Evolutionary conservation across 768 basidiomycete species (phyloP).

Genomic region (Tricholoma sp.): DNA sequence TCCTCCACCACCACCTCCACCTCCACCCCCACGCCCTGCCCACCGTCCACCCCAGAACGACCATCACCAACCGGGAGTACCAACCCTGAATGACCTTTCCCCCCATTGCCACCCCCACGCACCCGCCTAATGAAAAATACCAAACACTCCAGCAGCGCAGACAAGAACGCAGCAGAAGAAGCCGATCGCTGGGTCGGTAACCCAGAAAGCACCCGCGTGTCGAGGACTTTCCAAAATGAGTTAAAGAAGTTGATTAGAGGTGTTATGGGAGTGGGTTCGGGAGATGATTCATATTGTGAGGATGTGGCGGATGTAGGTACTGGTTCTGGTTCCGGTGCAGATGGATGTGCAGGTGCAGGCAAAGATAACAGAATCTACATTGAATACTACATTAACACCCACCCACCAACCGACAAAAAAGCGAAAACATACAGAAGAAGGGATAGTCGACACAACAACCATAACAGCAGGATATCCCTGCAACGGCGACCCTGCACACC

Average conservation of each 20-base stretch:
- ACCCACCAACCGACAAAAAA: neutral
- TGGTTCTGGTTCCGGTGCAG: too few relatives aligned
- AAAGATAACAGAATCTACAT: conserved; percentile 26
- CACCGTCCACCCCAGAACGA: neutral
- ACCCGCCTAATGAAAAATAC: conserved; percentile 50
- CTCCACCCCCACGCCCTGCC: neutral
- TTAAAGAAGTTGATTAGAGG: conserved; percentile 52
- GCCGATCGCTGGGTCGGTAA: conserved; percentile 39
- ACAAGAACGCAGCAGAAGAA: conserved; percentile 60
- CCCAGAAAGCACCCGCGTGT: conserved; percentile 57
- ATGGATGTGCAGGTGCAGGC: conserved; percentile 7
- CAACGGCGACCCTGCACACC: conserved; percentile 73
- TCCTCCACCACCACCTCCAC: too few relatives aligned
- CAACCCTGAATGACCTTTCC: conserved; percentile 3
- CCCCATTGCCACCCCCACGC: conserved; percentile 18
- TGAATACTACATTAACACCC: neutral
- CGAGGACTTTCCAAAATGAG: conserved; percentile 80
- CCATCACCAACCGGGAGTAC: conserved; percentile 1
- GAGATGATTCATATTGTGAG: too few relatives aligned
- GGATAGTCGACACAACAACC: conserved; percentile 78
- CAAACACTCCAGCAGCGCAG: conserved; percentile 65
- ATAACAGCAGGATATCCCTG: conserved; percentile 81
- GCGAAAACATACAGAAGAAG: conserved; percentile 45
- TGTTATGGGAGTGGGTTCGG: conserved; percentile 4
- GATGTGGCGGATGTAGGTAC: too few relatives aligned